Base-by-base conservation (phyloP, 179 eudicot species). In the Monotropa hypopitys region DNA sequence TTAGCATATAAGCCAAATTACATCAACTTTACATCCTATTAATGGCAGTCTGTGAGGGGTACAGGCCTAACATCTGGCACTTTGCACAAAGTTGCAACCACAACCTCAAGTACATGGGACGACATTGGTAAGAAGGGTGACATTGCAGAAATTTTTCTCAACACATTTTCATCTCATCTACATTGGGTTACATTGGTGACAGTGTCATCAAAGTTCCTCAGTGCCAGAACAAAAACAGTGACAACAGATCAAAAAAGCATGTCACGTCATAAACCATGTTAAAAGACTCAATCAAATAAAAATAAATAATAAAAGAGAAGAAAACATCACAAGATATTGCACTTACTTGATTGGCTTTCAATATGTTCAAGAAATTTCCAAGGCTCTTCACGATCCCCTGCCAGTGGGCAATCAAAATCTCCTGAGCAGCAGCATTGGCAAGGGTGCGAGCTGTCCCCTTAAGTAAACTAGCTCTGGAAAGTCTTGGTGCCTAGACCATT, bases 321-420 rank as follows among this genome's bases (percentile, higher is more conserved):
- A 8, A 33, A 68, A 20, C 11, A 66, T 51, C 51, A 20, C 18
- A 12, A 63, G n/a, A 40, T 43, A 70, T 18, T 79, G 40, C 54
- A 72, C 90, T 79, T 57, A 93, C 98, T 77, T 87, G 77, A 84
- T 93, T 89, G 70, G 93, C 82, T 86, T 92, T 93, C 88, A 93
- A 84, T 45, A 84, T 78, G 73, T 79, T 81, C 79, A 93, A 85
- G 81, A 89, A 92, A 78, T 83, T 87, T 82, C 78, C 89, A 35
- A 92, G 83, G 82, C 90, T 89, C 82, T 86, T 90, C 18, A 90
- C 93, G 77, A 93, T 92, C 80, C 89, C 95, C 83, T 88, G 94
- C 98, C 98, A 93, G 80, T 92, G 98, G 61, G 89, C 90, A 82
- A 89, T 87, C 81, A 90, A 83, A 73, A 86, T 81, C 79, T 88